Base-by-base conservation (phyloP, 2,329 filamentous ascomycete genomes). In the Clonostachys byssicola region DNA sequence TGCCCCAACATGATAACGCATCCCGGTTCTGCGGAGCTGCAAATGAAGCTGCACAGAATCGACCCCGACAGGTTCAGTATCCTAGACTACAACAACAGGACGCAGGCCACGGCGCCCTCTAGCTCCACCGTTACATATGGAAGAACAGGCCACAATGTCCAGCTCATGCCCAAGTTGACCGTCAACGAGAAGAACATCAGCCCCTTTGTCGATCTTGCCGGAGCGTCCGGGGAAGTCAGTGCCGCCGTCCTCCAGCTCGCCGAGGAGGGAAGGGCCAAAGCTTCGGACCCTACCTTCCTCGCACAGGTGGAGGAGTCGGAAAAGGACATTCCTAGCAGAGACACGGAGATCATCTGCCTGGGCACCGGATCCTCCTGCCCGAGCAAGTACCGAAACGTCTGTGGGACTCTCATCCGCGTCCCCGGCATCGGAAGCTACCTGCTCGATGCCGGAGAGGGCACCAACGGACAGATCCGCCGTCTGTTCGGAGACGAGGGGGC, bases 301-400 rank as follows among this genome's bases (percentile, higher is more conserved):
- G 63, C 60, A 45, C 70, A 57, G 64, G 72, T 83, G 4, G 68
- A 77, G 33, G 63, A 73, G 40, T 64, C 74, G 12, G 81, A 85
- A 52, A 67, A 76, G n/a, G 79, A 84, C 51, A 79, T 95, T 3
- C 87, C 88, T 3, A 81, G 82, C 53, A 77, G 80, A 34, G 85
- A 96, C 56, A 82, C 86, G 1, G 91, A 96, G 64, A 81, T 99
- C 43, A 86, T 92, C 38, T 83, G 91, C 2, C 78, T 99, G 1
- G 94, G 94, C 6, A 99, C 94, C 4, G 94, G 94, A 9, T 97
- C 92, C 4, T 88, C 92, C 1, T 63, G 88, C 14, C 94, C 94
- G 2, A 95, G 90, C 34, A 95, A 95, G 63, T 94, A 96, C 65
- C 88, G 94, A 57, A 99, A 97, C 62, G 94, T 99, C 17, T 96